phyloP scores from a whole-genome alignment of 441 rosid species.

The Pelargonium australe region DNA sequence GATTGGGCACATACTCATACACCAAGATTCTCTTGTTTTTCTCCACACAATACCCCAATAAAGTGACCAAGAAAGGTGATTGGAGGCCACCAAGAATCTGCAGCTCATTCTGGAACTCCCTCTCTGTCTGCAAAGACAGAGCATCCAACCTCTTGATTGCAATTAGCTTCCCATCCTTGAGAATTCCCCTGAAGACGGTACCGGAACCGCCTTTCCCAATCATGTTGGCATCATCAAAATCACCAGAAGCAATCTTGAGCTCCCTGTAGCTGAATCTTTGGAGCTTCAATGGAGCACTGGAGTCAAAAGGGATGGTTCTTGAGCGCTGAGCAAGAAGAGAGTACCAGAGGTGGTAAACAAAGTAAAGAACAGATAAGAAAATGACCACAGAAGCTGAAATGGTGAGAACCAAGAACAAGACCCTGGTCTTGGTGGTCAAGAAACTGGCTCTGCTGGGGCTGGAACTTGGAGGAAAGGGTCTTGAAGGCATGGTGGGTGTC shows the following conservation, averaged over 20 bases:
- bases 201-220: conserved; percentile 97
- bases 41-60: conserved; percentile 75
- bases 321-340: conserved; percentile 50
- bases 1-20: conserved; percentile 90
- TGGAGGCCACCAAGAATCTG: conserved; percentile 87
- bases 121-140: conserved; percentile 59
- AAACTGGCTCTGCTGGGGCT: neutral
- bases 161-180: conserved; percentile 61
- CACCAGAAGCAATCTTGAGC: conserved; percentile 65
- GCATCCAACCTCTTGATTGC: conserved; percentile 77
- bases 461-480: conserved; percentile 41
- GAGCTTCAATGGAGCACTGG: conserved; percentile 58
- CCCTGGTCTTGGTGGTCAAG: conserved; percentile 30
- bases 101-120: conserved; percentile 90
- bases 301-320: conserved; percentile 73
- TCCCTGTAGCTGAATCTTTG: conserved; percentile 68
- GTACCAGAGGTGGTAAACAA: conserved; percentile 69
- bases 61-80: conserved; percentile 65
- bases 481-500: conserved; percentile 60
- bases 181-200: conserved; percentile 77
- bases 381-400: conserved; percentile 62
- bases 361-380: conserved; percentile 56
- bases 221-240: conserved; percentile 56
- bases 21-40: conserved; percentile 62
- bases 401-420: conserved; percentile 58